Base-by-base conservation (phyloP, 352 stramenopile species). In the Blastocystis sp. region DNA sequence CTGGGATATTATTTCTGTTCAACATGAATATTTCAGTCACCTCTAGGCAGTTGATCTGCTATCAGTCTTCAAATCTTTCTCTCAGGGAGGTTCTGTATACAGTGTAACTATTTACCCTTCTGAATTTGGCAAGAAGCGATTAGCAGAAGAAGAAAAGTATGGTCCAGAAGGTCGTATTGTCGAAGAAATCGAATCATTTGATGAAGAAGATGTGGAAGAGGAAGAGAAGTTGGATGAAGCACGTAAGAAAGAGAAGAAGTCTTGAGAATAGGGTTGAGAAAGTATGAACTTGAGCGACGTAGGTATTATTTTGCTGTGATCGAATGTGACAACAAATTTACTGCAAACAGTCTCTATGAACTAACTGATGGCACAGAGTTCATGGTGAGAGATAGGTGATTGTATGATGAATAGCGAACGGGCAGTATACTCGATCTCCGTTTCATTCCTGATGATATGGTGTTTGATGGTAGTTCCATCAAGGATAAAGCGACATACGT, bases 361-460 rank as follows among this genome's bases (percentile, higher is more conserved):
- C 58, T 75, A 4, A 77, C 58, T 4, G 77, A 88, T 33, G 77
- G 62, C 1, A 88, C 77, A 15, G 70, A 81, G 48, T 81, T 81
- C 42, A 81, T 81, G 70, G 70, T 81, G n/a, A 2, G 33, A 17
- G n/a, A 48, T 27, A 27, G 27, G 13, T 44, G 6, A 5, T 17
- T 19, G 22, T 7, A 0, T 81, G 9, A 88, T n/a, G 37, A 24
- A 9, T 42, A 88, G 62, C 77, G 62, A 27, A 88, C 58, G 9
- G 77, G 77, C 6, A 88, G 62, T 53, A 56, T 88, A 11, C 35
- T 88, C 0, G 77, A 88, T 37, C 54, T 88, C 24, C 77, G 77
- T 37, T 88, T 88, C 40, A 88, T 88, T 37, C 77, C 77, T 7
- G 77, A 88, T 53, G 77, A 88, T 48, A 88, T 88, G 58, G 33